Conservation (phyloP, 306 rosid genomes). For the Sicyos baderoa region DNA sequence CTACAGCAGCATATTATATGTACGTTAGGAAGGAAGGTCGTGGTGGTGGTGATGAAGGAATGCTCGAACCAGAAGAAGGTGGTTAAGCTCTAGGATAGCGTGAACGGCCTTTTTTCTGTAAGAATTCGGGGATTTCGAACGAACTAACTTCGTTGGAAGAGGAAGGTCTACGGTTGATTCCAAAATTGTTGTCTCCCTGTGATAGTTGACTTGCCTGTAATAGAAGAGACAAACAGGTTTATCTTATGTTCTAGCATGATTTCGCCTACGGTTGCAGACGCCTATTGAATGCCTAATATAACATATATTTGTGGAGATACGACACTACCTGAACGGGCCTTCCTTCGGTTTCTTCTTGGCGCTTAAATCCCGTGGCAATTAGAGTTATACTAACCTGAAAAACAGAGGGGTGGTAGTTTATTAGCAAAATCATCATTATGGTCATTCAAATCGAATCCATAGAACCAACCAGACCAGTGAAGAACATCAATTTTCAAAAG, state of each 20-base stretch:
- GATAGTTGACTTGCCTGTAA: slow-evolving; percentile 56
- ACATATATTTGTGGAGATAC: background rate
- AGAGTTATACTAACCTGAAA: slow-evolving; percentile 88
- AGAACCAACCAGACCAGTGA: background rate
- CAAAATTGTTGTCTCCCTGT: slow-evolving; percentile 44
- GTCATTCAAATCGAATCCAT: background rate
- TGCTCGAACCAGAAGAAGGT: background rate
- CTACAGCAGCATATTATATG: slow-evolving; percentile 14
- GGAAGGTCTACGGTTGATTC: slow-evolving; percentile 57
- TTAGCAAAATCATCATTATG: background rate
- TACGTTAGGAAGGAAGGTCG: slow-evolving; percentile 4
- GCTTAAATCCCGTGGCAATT: slow-evolving; percentile 97
- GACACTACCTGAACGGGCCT: slow-evolving; percentile 58
- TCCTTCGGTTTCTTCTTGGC: slow-evolving; percentile 90
- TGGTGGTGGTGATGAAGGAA: background rate
- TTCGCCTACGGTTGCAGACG: background rate
- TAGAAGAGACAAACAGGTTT: background rate
- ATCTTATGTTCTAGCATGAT: no score
- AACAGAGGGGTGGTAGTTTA: background rate
- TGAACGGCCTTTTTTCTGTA: slow-evolving; percentile 93
- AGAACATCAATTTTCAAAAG: background rate
- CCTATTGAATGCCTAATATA: background rate
- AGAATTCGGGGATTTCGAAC: slow-evolving; percentile 85
- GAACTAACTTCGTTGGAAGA: slow-evolving; percentile 50
- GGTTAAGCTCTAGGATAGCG: slow-evolving; percentile 74